Percentiles rank a stretch among this genome's conserved stretches.
Evolutionary conservation across 805 yeast genomes (phyloP).

Genomic region (Saccharomycopsis guyanensis): DNA sequence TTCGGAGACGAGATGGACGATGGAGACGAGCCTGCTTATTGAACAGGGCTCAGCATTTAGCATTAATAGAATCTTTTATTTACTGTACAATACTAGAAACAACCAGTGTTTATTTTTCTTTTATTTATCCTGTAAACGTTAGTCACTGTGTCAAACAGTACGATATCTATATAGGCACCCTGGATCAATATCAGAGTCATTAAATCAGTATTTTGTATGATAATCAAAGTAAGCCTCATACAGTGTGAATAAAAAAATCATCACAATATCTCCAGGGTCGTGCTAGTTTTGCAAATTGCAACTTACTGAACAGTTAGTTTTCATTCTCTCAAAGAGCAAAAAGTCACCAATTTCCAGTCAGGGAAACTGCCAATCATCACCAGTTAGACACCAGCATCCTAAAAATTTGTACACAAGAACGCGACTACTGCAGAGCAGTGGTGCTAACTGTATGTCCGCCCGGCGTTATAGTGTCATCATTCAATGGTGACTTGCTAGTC

Average conservation of each 20-base stretch:
- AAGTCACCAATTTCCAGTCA: neutral
- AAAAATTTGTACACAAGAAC: slow-evolving; percentile 20
- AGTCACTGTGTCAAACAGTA: too few relatives aligned
- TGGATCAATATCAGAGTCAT: slow-evolving; percentile 19
- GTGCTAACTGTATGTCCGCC: slow-evolving; percentile 20
- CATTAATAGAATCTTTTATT: neutral
- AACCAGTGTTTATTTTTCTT: neutral
- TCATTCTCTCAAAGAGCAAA: too few relatives aligned
- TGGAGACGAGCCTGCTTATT: slow-evolving; percentile 69
- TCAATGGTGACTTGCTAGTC: neutral
- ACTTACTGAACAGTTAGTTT: too few relatives aligned
- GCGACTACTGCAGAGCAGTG: slow-evolving; percentile 16
- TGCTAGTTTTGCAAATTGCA: too few relatives aligned
- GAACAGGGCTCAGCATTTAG: slow-evolving; percentile 8
- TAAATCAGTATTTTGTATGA: slow-evolving; percentile 19
- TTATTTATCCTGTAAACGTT: neutral
- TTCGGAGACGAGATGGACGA: slow-evolving; percentile 44
- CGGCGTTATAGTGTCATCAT: slow-evolving; percentile 21
- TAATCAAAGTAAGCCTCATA: slow-evolving; percentile 18
- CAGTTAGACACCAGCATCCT: slow-evolving; percentile 12
- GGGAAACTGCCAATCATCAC: slow-evolving; percentile 20
- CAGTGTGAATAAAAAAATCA: slow-evolving; percentile 22
- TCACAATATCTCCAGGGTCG: slow-evolving; percentile 6
- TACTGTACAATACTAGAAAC: neutral
- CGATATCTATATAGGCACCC: too few relatives aligned